Conservation (phyloP, 108 stramenopile genomes). For the Nitzschia palea region DNA sequence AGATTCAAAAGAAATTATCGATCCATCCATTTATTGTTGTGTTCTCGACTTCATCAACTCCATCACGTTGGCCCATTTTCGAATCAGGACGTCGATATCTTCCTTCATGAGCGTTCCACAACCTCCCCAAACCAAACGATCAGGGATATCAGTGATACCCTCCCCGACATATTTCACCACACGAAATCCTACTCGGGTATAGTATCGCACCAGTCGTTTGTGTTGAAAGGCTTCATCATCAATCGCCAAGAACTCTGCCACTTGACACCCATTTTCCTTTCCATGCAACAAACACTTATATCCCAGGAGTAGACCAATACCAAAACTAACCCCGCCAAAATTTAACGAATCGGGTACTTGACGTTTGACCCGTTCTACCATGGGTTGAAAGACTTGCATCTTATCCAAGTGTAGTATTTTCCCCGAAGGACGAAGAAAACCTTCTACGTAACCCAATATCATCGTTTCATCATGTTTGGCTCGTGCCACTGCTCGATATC, state of each 20-base stretch:
- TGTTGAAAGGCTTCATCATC: constrained; percentile 84
- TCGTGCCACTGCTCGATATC: constrained; percentile 74
- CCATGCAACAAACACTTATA: constrained; percentile 67
- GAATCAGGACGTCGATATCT: constrained; percentile 49
- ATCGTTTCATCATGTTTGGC: constrained; percentile 44
- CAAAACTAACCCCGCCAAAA: constrained; percentile 58
- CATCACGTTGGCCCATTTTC: not conserved
- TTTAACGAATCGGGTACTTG: constrained; percentile 38
- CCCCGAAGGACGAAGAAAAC: constrained; percentile 69
- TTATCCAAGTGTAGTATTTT: constrained; percentile 78
- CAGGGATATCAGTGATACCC: constrained; percentile 71
- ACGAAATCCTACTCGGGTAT: constrained; percentile 66
- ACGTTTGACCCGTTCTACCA: constrained; percentile 40
- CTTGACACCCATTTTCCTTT: constrained; percentile 49
- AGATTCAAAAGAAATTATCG: not conserved
- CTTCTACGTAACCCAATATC: constrained; percentile 80
- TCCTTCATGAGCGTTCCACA: constrained; percentile 80
- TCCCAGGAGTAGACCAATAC: constrained; percentile 70
- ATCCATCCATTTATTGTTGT: not conserved
- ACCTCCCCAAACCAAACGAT: constrained; percentile 87
- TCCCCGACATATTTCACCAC: constrained; percentile 83
- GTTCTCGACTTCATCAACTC: constrained; percentile 4
- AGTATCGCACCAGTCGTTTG: constrained; percentile 72
- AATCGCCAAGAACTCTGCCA: constrained; percentile 77
- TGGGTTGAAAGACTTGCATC: constrained; percentile 73